Conservation (phyloP, 139 green algal genomes). For the Volvox reticuliferus region DNA sequence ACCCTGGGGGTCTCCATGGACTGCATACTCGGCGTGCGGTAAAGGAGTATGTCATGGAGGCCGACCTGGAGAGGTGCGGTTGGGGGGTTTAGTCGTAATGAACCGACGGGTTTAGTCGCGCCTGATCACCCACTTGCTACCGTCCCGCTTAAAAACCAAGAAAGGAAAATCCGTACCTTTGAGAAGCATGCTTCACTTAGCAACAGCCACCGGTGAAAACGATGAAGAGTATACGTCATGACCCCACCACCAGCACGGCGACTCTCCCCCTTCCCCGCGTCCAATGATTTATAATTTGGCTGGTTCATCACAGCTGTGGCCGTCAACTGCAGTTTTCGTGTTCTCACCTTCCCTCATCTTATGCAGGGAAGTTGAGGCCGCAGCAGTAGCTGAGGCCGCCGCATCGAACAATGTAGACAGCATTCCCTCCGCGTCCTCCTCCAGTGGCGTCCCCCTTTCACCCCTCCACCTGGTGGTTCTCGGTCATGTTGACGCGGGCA, state of each 20-base stretch:
- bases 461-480: conserved; percentile 90
- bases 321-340: background rate
- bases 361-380: conserved; percentile 49
- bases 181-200: no score
- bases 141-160: no score
- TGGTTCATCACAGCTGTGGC: background rate
- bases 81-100: no score
- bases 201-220: no score
- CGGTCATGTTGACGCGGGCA: conserved; percentile 97
- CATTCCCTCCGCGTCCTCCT: background rate
- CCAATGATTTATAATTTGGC: no score
- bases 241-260: no score
- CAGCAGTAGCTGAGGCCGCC: conserved; percentile 45
- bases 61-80: conserved; percentile 64
- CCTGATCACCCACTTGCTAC: no score
- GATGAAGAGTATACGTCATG: no score
- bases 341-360: background rate
- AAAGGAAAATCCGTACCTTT: no score
- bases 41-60: conserved; percentile 69
- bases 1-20: background rate
- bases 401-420: background rate
- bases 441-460: conserved; percentile 1
- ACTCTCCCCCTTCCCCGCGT: no score
- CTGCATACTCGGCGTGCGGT: conserved; percentile 49
- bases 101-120: no score